Evolutionary conservation across 768 basidiomycete genomes (phyloP).

Genomic region (Symmetrospora coprosmae): DNA sequence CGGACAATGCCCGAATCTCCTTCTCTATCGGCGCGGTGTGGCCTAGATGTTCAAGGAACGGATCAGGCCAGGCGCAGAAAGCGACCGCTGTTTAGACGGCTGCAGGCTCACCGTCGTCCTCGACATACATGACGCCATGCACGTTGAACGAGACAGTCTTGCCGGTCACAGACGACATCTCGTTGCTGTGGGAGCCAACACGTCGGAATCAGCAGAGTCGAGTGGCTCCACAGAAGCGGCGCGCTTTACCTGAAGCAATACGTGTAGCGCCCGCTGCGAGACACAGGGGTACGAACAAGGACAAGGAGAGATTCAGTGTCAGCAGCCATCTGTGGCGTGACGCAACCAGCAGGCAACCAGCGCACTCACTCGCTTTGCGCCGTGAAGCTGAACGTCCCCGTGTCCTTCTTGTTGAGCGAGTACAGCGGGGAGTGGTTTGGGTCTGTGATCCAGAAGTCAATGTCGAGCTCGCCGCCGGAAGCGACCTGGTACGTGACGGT

Average conservation of each 20-base stretch:
- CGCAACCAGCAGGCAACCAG: background rate
- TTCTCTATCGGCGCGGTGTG: constrained; percentile 85
- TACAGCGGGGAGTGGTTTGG: constrained; percentile 54
- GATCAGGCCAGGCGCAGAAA: background rate
- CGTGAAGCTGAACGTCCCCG: constrained; percentile 74
- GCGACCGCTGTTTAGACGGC: background rate
- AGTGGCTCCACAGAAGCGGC: too few relatives aligned
- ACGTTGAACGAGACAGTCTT: constrained; percentile 98
- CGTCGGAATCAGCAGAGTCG: too few relatives aligned
- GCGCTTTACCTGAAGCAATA: constrained; percentile 83
- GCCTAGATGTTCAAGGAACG: constrained; percentile 22
- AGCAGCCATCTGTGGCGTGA: too few relatives aligned
- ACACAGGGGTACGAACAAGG: background rate
- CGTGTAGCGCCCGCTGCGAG: constrained; percentile 55
- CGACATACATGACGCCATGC: constrained; percentile 86
- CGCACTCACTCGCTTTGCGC: constrained; percentile 51
- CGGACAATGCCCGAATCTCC: constrained; percentile 73
- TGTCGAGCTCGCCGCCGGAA: constrained; percentile 88
- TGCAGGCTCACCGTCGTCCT: constrained; percentile 59
- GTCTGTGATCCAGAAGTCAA: constrained; percentile 90
- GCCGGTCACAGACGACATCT: constrained; percentile 91
- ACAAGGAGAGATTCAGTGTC: background rate
- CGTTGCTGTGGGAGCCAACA: constrained; percentile 43
- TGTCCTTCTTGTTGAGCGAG: constrained; percentile 73
- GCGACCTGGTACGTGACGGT: constrained; percentile 98